Conservation (phyloP, 441 rosid species). For the Omphalea diandra region DNA sequence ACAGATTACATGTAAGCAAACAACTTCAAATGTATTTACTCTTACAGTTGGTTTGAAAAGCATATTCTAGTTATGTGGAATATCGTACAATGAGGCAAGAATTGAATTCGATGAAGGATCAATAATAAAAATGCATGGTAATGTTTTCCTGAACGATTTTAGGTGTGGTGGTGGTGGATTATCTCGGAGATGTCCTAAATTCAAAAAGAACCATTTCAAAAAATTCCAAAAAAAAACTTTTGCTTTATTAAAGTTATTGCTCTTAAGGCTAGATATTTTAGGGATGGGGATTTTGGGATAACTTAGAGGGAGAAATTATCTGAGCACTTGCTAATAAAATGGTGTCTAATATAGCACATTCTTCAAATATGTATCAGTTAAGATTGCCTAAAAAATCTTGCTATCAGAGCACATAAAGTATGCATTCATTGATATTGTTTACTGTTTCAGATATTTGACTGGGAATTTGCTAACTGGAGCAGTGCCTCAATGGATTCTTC, state of each 20-base stretch:
- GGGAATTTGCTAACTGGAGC: constrained; percentile 50
- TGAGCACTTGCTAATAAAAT: neutral
- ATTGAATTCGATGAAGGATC: too few relatives aligned
- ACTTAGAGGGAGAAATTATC: neutral
- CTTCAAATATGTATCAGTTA: neutral
- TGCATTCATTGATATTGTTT: neutral
- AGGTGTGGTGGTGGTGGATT: too few relatives aligned
- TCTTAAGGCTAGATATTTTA: too few relatives aligned
- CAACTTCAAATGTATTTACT: neutral
- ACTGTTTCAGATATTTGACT: constrained; percentile 47
- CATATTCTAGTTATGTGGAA: neutral
- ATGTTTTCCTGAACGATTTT: too few relatives aligned
- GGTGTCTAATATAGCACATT: neutral
- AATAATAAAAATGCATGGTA: too few relatives aligned
- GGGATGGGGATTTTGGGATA: neutral
- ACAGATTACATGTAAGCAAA: constrained; percentile 37
- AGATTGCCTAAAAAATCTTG: neutral
- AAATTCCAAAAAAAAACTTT: too few relatives aligned
- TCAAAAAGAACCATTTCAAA: too few relatives aligned
- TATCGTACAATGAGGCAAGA: too few relatives aligned
- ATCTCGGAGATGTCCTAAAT: too few relatives aligned
- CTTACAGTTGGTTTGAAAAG: neutral
- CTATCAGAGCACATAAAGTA: neutral
- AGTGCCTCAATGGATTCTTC: constrained; percentile 44
- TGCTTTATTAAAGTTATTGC: too few relatives aligned